phyloP scores from a whole-genome alignment of 2,329 filamentous ascomycete species.

The Capronia americana region DNA sequence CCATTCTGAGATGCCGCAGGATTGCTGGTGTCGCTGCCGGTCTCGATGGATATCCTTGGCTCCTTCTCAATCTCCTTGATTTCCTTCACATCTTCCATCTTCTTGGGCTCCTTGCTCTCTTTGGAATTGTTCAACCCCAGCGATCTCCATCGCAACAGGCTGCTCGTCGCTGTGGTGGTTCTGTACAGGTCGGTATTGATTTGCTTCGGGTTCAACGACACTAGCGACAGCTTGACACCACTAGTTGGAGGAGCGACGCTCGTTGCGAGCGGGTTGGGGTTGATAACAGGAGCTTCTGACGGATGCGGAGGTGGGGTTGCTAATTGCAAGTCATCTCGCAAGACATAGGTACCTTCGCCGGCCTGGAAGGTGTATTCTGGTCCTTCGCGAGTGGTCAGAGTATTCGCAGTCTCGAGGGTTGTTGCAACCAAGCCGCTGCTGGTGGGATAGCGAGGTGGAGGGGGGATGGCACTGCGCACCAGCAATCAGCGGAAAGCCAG shows the following conservation, averaged over 20 bases:
- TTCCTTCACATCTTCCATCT: conserved; percentile 54
- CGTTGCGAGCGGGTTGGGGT: conserved; percentile 89
- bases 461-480: conserved; percentile 73
- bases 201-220: conserved; percentile 71
- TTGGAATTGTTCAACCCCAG: conserved; percentile 37
- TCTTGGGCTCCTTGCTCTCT: conserved; percentile 43
- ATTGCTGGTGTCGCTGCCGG: conserved; percentile 61
- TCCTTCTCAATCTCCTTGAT: conserved; percentile 69
- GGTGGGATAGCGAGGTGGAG: conserved; percentile 78
- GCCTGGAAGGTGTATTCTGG: conserved; percentile 89
- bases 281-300: conserved; percentile 84
- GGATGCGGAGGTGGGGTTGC: conserved; percentile 95
- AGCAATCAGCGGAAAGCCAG: conserved; percentile 20
- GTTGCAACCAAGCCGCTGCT: conserved; percentile 71
- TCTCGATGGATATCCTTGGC: conserved; percentile 65
- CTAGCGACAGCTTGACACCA: conserved; percentile 82
- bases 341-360: conserved; percentile 90
- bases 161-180: conserved; percentile 59
- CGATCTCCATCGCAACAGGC: conserved; percentile 41
- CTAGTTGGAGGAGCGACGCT: conserved; percentile 80
- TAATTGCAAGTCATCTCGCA: conserved; percentile 89
- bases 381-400: conserved; percentile 77
- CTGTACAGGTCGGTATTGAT: conserved; percentile 56
- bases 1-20: conserved; percentile 51
- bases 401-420: conserved; percentile 94